Conservation (phyloP, 2,329 filamentous ascomycete genomes). For the Cordyceps javanica region DNA sequence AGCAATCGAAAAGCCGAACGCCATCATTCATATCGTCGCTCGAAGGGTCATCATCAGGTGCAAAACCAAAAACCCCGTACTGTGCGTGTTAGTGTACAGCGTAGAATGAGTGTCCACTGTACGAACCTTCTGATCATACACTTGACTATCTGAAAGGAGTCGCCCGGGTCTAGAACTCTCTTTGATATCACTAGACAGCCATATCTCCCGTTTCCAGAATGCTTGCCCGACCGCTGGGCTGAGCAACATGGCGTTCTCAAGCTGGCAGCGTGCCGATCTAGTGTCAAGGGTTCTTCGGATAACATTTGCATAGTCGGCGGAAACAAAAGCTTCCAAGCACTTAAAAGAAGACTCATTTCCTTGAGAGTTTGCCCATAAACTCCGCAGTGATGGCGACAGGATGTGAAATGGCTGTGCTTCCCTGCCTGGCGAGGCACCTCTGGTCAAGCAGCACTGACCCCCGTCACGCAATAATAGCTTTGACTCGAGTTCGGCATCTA, state of each 20-base stretch:
- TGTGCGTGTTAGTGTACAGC: background rate
- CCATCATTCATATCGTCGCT: background rate
- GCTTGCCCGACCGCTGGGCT: background rate
- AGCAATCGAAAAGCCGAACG: background rate
- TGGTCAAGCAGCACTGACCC: background rate
- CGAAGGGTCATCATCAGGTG: background rate
- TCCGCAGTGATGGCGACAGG: background rate
- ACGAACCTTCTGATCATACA: background rate
- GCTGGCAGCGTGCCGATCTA: background rate
- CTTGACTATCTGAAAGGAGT: background rate
- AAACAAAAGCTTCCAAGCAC: background rate
- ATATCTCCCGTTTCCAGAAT: background rate
- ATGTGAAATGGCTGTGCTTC: background rate
- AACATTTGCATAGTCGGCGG: background rate
- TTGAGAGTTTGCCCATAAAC: background rate
- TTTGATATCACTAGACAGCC: background rate
- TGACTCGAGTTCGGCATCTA: background rate
- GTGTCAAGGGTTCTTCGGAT: background rate
- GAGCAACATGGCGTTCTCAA: background rate
- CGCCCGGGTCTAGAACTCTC: background rate
- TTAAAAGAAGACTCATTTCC: background rate
- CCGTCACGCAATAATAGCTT: background rate
- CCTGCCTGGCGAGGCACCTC: background rate
- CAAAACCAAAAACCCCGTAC: background rate
- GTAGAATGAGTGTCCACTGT: background rate